phyloP scores from a whole-genome alignment of 176 grass and related monocot species.

The Stipa capillata region DNA sequence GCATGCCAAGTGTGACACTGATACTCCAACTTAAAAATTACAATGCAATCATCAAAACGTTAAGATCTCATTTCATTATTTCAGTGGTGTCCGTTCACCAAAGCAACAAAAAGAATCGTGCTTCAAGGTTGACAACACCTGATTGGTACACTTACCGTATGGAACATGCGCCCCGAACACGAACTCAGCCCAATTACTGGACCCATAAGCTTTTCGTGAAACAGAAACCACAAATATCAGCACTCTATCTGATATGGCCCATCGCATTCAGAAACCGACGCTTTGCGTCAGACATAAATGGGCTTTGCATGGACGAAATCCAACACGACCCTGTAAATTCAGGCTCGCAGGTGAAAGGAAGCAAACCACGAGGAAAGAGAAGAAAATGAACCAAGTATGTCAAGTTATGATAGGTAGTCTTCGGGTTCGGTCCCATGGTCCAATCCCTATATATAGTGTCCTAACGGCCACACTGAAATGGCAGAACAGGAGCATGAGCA shows the following conservation, averaged over 20 bases:
- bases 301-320: background rate
- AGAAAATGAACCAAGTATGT: background rate
- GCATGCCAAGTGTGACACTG: background rate
- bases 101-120: background rate
- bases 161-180: background rate
- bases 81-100: background rate
- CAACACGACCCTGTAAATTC: background rate
- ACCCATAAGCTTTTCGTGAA: background rate
- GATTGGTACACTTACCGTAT: background rate
- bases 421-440: conserved; percentile 17
- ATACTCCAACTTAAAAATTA: background rate
- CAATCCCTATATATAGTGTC: conserved; percentile 14
- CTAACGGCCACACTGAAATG: conserved; percentile 29
- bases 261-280: background rate
- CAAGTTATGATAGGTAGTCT: background rate
- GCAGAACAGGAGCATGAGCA: conserved; percentile 19
- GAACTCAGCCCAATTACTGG: background rate
- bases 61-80: background rate
- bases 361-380: background rate
- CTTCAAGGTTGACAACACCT: background rate
- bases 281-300: background rate
- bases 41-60: background rate
- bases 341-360: too few species aligned
- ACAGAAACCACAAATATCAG: background rate
- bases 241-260: background rate